These are phyloP conservation scores for Jacaranda mimosifolia DNA, from an alignment of 257 asterid species.

Conservation along the genomic window DNA sequence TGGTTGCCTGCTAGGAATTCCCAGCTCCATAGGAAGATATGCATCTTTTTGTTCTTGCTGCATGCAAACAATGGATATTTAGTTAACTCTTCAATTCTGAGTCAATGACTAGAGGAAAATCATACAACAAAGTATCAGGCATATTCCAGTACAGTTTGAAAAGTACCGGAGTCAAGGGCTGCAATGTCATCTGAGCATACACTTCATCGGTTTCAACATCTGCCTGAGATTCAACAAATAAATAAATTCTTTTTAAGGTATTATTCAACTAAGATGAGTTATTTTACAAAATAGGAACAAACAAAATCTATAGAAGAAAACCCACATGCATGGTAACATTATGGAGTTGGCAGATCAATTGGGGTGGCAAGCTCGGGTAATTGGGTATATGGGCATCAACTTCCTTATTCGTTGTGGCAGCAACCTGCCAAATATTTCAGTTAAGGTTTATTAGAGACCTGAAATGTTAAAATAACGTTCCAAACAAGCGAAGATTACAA, in stretches of 20 bases:
- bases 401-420: slow-evolving; percentile 94
- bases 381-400: slow-evolving; percentile 93
- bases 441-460: slow-evolving; percentile 37
- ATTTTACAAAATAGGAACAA: slow-evolving; percentile 20
- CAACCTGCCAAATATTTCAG: slow-evolving; percentile 67
- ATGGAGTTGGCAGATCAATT: slow-evolving; percentile 97
- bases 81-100: slow-evolving; percentile 31
- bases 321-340: slow-evolving; percentile 98
- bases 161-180: slow-evolving; percentile 85
- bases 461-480: slow-evolving; percentile 5
- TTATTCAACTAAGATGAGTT: slow-evolving; percentile 19
- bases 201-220: slow-evolving; percentile 99
- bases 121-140: slow-evolving; percentile 14
- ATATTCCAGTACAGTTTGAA: slow-evolving; percentile 18
- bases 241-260: slow-evolving; percentile 3
- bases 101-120: slow-evolving; percentile 7
- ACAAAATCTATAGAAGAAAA: slow-evolving; percentile 43
- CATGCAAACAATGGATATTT: slow-evolving; percentile 26
- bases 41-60: slow-evolving; percentile 97
- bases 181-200: slow-evolving; percentile 97
- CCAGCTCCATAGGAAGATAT: slow-evolving; percentile 89
- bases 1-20: slow-evolving; percentile 88
- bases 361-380: slow-evolving; percentile 90
- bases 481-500: slow-evolving; percentile 21
- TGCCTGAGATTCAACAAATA: slow-evolving; percentile 70